A percentile compares a stretch with the other conserved stretches of the same genome.
Conservation (phyloP, 306 rosid species). For the Casuarina equisetifolia region DNA sequence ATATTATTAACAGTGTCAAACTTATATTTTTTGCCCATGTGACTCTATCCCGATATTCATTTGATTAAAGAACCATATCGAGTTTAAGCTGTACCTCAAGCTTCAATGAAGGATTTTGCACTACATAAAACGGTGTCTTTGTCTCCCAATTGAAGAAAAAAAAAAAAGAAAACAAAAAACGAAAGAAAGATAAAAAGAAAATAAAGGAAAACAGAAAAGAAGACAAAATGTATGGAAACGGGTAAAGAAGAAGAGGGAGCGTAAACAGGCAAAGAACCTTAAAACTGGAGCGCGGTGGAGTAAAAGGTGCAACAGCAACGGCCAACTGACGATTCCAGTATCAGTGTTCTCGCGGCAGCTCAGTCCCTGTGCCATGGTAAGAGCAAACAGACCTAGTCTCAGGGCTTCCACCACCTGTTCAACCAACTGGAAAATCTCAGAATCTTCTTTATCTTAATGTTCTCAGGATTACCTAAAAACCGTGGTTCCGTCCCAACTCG, state of each 20-base stretch:
- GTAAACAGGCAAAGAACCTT: too few species aligned
- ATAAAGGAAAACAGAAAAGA: neutral
- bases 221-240: too few species aligned
- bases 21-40: too few species aligned
- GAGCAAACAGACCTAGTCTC: neutral
- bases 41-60: too few species aligned
- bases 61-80: too few species aligned
- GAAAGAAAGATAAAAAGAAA: neutral
- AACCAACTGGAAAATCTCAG: neutral
- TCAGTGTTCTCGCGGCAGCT: neutral
- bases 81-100: too few species aligned
- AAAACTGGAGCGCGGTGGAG: neutral
- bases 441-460: neutral
- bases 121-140: too few species aligned
- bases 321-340: neutral
- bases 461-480: conserved; percentile 89
- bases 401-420: neutral
- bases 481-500: conserved; percentile 83
- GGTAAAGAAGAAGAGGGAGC: too few species aligned
- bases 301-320: neutral
- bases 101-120: too few species aligned
- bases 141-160: too few species aligned
- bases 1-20: too few species aligned
- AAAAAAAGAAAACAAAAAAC: too few species aligned
- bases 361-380: conserved; percentile 17